Percentiles rank a stretch among this genome's conserved stretches.
These are phyloP conservation scores for Mycena epipterygia DNA, from an alignment of 768 basidiomycete genomes.

Conservation along the genomic window DNA sequence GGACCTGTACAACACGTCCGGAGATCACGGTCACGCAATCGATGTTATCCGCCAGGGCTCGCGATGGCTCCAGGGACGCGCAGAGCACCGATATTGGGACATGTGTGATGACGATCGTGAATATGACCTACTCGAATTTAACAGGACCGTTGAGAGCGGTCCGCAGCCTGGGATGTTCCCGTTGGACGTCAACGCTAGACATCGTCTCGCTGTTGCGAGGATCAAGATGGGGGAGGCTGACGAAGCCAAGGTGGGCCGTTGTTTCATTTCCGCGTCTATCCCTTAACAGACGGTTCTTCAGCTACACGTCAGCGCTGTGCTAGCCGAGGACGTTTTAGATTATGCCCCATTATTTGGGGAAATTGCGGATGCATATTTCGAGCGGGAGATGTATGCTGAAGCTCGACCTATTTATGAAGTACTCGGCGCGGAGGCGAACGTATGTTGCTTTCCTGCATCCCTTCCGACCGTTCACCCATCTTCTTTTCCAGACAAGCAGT, in stretches of 20 bases:
- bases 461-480: not conserved
- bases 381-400: constrained; percentile 81
- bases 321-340: constrained; percentile 79
- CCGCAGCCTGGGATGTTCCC: constrained; percentile 71
- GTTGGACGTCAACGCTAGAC: constrained; percentile 85
- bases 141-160: constrained; percentile 52
- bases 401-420: constrained; percentile 87
- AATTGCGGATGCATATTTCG: constrained; percentile 88
- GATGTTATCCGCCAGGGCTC: constrained; percentile 81
- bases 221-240: constrained; percentile 84
- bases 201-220: constrained; percentile 86
- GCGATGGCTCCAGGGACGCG: constrained; percentile 91
- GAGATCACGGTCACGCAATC: constrained; percentile 76
- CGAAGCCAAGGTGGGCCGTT: constrained; percentile 79
- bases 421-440: constrained; percentile 81
- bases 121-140: constrained; percentile 68
- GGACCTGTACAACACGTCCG: constrained; percentile 84
- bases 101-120: constrained; percentile 90
- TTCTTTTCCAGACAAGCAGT: constrained; percentile 74
- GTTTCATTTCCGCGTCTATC: not conserved
- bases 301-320: constrained; percentile 63
- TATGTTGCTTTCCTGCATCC: constrained; percentile 48
- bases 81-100: constrained; percentile 84
- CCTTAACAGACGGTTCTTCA: not conserved
- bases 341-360: constrained; percentile 86